Conservation (phyloP, 805 yeast genomes). For the Debaryomyces castellii region DNA sequence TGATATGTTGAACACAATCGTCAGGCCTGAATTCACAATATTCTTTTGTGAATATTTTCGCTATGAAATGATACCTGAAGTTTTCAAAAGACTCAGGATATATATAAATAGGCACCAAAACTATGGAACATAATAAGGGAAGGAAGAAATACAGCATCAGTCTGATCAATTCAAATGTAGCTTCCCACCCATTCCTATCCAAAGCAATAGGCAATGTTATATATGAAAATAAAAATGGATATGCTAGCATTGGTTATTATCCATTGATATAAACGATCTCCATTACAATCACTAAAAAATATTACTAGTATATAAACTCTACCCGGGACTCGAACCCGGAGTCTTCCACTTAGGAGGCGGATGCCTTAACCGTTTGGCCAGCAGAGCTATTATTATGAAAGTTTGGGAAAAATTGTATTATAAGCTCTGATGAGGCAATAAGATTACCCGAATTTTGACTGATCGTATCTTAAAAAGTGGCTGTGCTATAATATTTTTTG, state of each 20-base stretch:
- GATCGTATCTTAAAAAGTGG: too few relatives aligned
- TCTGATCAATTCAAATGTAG: neutral
- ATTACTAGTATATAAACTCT: slow-evolving; percentile 18
- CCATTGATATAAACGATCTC: too few relatives aligned
- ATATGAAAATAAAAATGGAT: neutral
- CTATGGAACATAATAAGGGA: neutral
- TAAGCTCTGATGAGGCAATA: neutral
- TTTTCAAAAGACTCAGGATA: slow-evolving; percentile 14
- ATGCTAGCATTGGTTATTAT: neutral
- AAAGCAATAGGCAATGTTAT: neutral
- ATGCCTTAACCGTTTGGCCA: slow-evolving; percentile 57
- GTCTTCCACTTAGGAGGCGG: slow-evolving; percentile 46
- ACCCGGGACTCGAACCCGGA: slow-evolving; percentile 45
- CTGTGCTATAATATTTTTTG: too few relatives aligned
- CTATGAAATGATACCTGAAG: slow-evolving; percentile 12
- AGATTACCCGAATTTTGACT: too few relatives aligned
- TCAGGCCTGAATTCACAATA: slow-evolving; percentile 13
- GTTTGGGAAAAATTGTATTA: neutral
- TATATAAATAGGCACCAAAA: slow-evolving; percentile 10
- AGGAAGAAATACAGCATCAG: neutral
- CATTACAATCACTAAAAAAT: neutral
- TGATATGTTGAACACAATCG: slow-evolving; percentile 7
- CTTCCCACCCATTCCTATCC: neutral
- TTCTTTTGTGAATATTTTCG: slow-evolving; percentile 11
- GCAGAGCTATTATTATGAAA: slow-evolving; percentile 32